phyloP scores from a whole-genome alignment of 805 yeast genomes.

The Alloascoidea hylecoeti region DNA sequence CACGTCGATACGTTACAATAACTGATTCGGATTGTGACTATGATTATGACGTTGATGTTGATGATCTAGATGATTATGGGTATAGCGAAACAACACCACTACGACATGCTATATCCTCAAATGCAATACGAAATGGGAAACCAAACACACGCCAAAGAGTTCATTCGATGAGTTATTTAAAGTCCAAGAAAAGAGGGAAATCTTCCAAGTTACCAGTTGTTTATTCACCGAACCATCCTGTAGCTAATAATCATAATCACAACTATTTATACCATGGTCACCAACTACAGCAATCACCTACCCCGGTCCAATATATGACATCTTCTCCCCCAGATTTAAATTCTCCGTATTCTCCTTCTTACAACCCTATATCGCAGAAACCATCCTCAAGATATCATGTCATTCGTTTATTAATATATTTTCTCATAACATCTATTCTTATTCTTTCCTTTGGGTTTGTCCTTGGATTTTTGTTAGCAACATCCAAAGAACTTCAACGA shows the following conservation, averaged over 20 bases:
- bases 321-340: too few species aligned
- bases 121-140: too few species aligned
- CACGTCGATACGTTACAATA: constrained; percentile 2
- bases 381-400: constrained; percentile 8
- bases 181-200: constrained; percentile 11
- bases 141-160: constrained; percentile 6
- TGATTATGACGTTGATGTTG: constrained; percentile 35
- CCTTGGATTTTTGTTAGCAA: constrained; percentile 73
- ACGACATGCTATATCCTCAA: too few species aligned
- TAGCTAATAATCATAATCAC: too few species aligned
- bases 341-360: background rate
- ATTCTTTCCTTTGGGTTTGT: constrained; percentile 64
- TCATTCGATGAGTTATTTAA: constrained; percentile 9
- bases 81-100: constrained; percentile 19
- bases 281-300: too few species aligned
- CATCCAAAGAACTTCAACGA: constrained; percentile 68
- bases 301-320: too few species aligned
- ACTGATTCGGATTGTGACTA: constrained; percentile 28
- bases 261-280: constrained; percentile 18
- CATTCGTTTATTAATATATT: constrained; percentile 18
- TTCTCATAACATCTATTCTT: constrained; percentile 18
- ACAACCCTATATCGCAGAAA: constrained; percentile 2
- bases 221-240: constrained; percentile 36
- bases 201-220: constrained; percentile 7
- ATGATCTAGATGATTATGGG: constrained; percentile 13